These are phyloP conservation scores for Aspergillus niger DNA, from an alignment of 2,329 filamentous ascomycete genomes.

Conservation along the genomic window DNA sequence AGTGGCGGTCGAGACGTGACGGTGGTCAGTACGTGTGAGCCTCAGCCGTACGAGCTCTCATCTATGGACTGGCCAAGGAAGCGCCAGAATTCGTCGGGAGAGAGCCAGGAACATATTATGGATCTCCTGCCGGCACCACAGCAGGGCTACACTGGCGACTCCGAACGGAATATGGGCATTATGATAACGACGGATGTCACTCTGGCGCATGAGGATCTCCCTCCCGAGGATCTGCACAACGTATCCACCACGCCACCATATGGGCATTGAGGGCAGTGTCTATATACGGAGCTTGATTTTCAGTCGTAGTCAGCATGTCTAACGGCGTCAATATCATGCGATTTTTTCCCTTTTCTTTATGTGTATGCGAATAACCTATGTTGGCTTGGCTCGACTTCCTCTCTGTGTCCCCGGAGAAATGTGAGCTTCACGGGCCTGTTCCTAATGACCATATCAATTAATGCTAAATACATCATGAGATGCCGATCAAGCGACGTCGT, in stretches of 20 bases:
- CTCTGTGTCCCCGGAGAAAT: not conserved
- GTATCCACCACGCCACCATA: not conserved
- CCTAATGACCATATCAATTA: not conserved
- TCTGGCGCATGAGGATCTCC: slow-evolving; percentile 9
- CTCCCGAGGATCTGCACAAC: not conserved
- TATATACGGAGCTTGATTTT: no score
- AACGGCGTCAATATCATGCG: no score
- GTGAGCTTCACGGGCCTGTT: not conserved
- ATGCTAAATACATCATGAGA: not conserved
- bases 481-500: not conserved
- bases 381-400: no score
- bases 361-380: no score
- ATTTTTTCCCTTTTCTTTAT: no score
- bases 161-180: slow-evolving; percentile 7
- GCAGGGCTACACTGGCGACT: not conserved
- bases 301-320: no score
- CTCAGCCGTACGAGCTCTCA: slow-evolving; percentile 12
- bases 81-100: not conserved
- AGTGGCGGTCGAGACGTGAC: slow-evolving; percentile 8
- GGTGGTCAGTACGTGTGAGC: not conserved
- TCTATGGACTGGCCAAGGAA: not conserved
- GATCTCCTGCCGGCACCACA: not conserved
- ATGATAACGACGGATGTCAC: slow-evolving; percentile 17
- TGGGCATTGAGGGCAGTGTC: not conserved
- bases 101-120: slow-evolving; percentile 21